A percentile compares a stretch with the other conserved stretches of the same genome.
phyloP scores from a whole-genome alignment of 1,139 yeast genomes.

The Taphrina communis region DNA sequence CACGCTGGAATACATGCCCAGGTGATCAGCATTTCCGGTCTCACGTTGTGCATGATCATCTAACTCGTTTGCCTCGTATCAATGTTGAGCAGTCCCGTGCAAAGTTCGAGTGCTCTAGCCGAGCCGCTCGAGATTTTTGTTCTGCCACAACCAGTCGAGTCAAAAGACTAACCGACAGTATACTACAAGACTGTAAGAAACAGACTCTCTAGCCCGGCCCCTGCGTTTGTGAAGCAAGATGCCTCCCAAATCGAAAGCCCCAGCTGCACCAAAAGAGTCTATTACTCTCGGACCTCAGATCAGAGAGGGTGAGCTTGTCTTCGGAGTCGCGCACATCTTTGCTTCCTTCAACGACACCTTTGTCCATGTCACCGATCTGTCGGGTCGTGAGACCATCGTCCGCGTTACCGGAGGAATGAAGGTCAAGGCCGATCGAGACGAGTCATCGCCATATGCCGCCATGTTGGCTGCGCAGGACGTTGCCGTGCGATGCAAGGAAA shows the following conservation, averaged over 20 bases:
- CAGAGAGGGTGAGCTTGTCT: slow-evolving; percentile 96
- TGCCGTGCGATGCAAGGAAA: slow-evolving; percentile 98
- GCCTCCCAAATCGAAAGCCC: slow-evolving; percentile 42
- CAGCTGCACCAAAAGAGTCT: slow-evolving; percentile 56
- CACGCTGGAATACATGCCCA: no score
- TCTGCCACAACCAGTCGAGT: slow-evolving; percentile 1
- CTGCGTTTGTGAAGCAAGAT: slow-evolving; percentile 33
- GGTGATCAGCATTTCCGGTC: neutral
- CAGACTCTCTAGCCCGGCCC: slow-evolving; percentile 29
- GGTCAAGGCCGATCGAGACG: slow-evolving; percentile 99
- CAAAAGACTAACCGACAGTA: neutral
- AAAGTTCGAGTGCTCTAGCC: neutral
- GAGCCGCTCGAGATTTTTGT: neutral
- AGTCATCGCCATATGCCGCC: slow-evolving; percentile 99
- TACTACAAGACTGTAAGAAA: neutral
- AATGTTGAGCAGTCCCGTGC: slow-evolving; percentile 18
- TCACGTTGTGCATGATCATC: neutral
- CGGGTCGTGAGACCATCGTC: slow-evolving; percentile 99
- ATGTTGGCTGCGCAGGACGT: slow-evolving; percentile 99
- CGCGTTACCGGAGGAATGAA: slow-evolving; percentile 99
- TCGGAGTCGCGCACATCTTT: slow-evolving; percentile 99
- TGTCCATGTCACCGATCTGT: slow-evolving; percentile 98
- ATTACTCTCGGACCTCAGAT: slow-evolving; percentile 81
- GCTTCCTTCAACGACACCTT: slow-evolving; percentile 99
- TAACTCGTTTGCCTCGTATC: neutral